phyloP scores from a whole-genome alignment of 2,329 filamentous ascomycete species.

The Ilyonectria mors-panacis region DNA sequence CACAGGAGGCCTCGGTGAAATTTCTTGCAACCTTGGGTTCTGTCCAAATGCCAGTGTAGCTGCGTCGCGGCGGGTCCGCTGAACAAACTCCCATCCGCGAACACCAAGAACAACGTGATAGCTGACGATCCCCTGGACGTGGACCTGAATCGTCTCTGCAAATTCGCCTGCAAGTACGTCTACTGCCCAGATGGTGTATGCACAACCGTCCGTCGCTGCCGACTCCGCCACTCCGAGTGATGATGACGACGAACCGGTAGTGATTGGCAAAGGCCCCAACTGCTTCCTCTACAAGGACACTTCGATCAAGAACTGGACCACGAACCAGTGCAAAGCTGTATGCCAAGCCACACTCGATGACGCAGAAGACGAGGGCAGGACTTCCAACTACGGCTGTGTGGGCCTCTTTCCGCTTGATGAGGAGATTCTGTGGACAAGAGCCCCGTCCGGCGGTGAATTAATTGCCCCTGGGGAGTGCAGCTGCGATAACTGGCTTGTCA shows the following conservation, averaged over 20 bases:
- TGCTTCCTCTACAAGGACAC: slow-evolving; percentile 12
- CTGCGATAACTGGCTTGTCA: slow-evolving; percentile 1
- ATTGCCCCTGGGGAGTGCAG: neutral
- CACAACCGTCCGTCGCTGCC: neutral
- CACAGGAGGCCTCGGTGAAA: neutral
- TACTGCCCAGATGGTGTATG: slow-evolving; percentile 7
- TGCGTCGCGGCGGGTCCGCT: neutral
- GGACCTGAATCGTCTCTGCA: slow-evolving; percentile 11
- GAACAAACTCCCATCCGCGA: neutral
- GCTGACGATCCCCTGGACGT: neutral
- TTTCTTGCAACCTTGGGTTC: neutral
- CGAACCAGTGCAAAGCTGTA: no score
- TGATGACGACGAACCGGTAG: neutral
- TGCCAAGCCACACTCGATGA: slow-evolving; percentile 5
- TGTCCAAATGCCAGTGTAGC: slow-evolving; percentile 1
- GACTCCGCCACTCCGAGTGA: neutral
- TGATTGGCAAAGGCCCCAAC: neutral
- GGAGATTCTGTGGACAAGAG: slow-evolving; percentile 2
- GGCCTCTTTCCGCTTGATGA: slow-evolving; percentile 6
- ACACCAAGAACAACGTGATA: neutral
- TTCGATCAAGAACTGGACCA: no score
- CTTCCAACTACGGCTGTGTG: neutral
- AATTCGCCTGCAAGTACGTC: slow-evolving; percentile 5
- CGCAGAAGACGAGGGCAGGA: slow-evolving; percentile 6
- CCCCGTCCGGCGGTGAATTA: neutral